A percentile compares a stretch with the other conserved stretches of the same genome.
These are phyloP conservation scores for Pichia sp. DNA, from an alignment of 1,139 yeast species.

Conservation along the genomic window DNA sequence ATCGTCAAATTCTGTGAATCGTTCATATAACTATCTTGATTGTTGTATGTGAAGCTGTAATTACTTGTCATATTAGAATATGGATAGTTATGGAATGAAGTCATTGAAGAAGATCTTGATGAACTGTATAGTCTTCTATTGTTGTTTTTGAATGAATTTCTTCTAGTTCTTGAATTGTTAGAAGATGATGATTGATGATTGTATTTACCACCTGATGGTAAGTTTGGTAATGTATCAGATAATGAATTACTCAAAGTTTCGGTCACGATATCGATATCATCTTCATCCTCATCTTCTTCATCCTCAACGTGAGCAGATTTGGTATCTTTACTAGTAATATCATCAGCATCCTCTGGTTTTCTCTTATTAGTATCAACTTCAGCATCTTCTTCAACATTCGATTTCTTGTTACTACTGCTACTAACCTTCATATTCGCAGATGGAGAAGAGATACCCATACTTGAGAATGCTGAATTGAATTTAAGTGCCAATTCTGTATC, in stretches of 20 bases:
- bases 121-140: background rate
- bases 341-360: background rate
- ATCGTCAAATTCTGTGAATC: slow-evolving; percentile 1
- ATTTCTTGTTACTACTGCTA: background rate
- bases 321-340: background rate
- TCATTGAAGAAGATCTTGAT: slow-evolving; percentile 10
- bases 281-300: slow-evolving; percentile 5
- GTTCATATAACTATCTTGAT: background rate
- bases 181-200: background rate
- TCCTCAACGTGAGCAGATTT: background rate
- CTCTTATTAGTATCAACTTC: background rate
- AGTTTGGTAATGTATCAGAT: background rate
- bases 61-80: background rate
- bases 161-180: background rate
- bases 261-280: slow-evolving; percentile 13
- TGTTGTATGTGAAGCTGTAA: background rate
- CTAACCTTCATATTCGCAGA: slow-evolving; percentile 8
- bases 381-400: background rate
- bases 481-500: slow-evolving; percentile 13
- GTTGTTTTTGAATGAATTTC: background rate
- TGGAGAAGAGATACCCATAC: slow-evolving; percentile 27
- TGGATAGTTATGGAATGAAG: slow-evolving; percentile 6
- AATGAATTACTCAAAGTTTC: background rate
- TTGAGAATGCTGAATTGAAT: slow-evolving; percentile 19
- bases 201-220: background rate